Percentiles rank a stretch among this genome's conserved stretches.
These are phyloP conservation scores for Cladophialophora chaetospira DNA, from an alignment of 2,329 filamentous ascomycete species.

Conservation along the genomic window DNA sequence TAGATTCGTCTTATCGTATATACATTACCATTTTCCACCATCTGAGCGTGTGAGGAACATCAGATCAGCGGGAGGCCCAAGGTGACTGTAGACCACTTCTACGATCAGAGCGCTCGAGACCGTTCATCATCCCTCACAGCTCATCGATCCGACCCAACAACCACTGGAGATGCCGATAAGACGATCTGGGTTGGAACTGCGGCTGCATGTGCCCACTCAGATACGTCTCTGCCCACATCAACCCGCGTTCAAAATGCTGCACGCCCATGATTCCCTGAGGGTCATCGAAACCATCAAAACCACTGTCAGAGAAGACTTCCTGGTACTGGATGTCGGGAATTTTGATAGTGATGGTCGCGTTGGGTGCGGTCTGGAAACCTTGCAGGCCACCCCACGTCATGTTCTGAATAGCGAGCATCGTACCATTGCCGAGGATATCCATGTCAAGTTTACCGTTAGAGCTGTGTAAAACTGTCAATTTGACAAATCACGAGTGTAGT, in stretches of 20 bases:
- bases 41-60: not conserved
- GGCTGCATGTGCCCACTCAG: conserved; percentile 42
- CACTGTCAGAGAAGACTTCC: conserved; percentile 20
- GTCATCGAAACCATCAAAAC: conserved; percentile 14
- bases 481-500: not conserved
- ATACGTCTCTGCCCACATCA: conserved; percentile 43
- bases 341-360: conserved; percentile 23
- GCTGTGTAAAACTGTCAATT: conserved; percentile 10
- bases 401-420: conserved; percentile 29
- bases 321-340: conserved; percentile 23
- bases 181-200: conserved; percentile 39
- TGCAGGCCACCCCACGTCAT: conserved; percentile 29
- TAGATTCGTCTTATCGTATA: not conserved
- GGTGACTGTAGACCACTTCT: not conserved
- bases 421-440: conserved; percentile 24
- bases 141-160: conserved; percentile 38
- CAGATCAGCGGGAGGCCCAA: not conserved
- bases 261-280: conserved; percentile 35
- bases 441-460: conserved; percentile 28
- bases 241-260: conserved; percentile 41
- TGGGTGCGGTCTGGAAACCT: conserved; percentile 22
- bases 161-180: conserved; percentile 42
- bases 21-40: not conserved
- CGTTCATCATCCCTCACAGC: conserved; percentile 20
- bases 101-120: not conserved